These are phyloP conservation scores for Lachnellula suecica DNA, from an alignment of 2,329 filamentous ascomycete genomes.

Conservation along the genomic window DNA sequence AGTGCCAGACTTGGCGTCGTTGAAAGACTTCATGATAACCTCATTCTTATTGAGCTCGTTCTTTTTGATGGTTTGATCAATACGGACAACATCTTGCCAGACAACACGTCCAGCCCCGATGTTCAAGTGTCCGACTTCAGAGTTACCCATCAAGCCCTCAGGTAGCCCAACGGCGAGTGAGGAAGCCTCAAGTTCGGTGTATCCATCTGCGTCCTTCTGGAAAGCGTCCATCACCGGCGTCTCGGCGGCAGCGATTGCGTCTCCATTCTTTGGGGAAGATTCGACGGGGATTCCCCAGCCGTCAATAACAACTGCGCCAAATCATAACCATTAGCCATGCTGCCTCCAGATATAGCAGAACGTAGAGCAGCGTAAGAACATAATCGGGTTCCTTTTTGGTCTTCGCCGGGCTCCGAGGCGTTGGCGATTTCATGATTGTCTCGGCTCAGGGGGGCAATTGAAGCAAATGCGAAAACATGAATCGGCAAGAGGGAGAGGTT, in stretches of 20 bases:
- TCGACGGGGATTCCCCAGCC: conserved; percentile 91
- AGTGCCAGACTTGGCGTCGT: conserved; percentile 80
- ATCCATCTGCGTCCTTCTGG: conserved; percentile 78
- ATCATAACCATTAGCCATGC: conserved; percentile 60
- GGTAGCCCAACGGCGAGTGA: conserved; percentile 94
- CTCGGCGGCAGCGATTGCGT: conserved; percentile 91
- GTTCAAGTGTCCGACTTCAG: conserved; percentile 97
- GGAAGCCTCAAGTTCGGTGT: conserved; percentile 90
- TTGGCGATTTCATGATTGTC: conserved; percentile 6
- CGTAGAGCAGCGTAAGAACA: conserved; percentile 48
- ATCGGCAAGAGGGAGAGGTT: no score
- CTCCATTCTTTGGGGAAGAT: conserved; percentile 80
- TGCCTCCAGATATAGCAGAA: conserved; percentile 56
- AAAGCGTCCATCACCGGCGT: conserved; percentile 96
- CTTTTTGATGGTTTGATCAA: conserved; percentile 80
- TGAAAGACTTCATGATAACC: conserved; percentile 58
- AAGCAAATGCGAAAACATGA: no score
- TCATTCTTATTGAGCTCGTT: conserved; percentile 35
- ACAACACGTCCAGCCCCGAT: conserved; percentile 96
- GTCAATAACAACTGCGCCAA: conserved; percentile 86
- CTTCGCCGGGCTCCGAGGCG: neutral
- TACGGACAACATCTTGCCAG: conserved; percentile 97
- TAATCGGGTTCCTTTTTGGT: conserved; percentile 28
- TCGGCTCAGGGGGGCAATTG: neutral
- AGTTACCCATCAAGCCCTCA: conserved; percentile 98